phyloP scores from a whole-genome alignment of 2,329 filamentous ascomycete genomes.

The Neonectria punicea region DNA sequence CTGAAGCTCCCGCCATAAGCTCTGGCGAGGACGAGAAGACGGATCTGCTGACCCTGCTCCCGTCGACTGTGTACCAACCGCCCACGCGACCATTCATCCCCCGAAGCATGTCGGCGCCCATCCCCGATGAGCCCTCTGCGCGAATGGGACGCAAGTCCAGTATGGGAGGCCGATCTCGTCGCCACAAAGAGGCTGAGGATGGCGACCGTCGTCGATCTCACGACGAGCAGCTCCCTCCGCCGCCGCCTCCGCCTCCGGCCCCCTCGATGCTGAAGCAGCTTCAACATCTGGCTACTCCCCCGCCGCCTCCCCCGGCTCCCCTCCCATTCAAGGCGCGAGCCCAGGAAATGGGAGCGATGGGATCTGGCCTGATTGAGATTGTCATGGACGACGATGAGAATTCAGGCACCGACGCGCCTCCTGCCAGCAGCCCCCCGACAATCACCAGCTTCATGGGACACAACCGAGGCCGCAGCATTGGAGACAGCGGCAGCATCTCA shows the following conservation, averaged over 20 bases:
- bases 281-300: constrained; percentile 69
- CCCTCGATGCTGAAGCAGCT: constrained; percentile 70
- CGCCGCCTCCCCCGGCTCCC: constrained; percentile 70
- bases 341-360: constrained; percentile 57
- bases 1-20: constrained; percentile 42
- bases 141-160: constrained; percentile 50
- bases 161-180: constrained; percentile 51
- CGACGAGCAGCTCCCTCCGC: constrained; percentile 61
- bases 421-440: constrained; percentile 52
- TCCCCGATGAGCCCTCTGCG: constrained; percentile 52
- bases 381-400: constrained; percentile 70
- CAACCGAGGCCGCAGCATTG: constrained; percentile 66
- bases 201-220: constrained; percentile 58
- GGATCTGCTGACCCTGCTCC: constrained; percentile 60
- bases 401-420: constrained; percentile 33
- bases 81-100: constrained; percentile 61
- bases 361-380: constrained; percentile 71
- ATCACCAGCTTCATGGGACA: constrained; percentile 53
- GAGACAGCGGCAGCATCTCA: constrained; percentile 61
- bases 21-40: constrained; percentile 42
- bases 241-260: constrained; percentile 62
- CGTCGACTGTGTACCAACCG: constrained; percentile 70
- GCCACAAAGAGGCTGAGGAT: constrained; percentile 60
- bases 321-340: constrained; percentile 57
- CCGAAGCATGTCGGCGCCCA: constrained; percentile 71